Percentiles rank a stretch among this genome's conserved stretches.
Conservation (phyloP, 495 filamentous ascomycete genomes). For the Hamigera avellanea region DNA sequence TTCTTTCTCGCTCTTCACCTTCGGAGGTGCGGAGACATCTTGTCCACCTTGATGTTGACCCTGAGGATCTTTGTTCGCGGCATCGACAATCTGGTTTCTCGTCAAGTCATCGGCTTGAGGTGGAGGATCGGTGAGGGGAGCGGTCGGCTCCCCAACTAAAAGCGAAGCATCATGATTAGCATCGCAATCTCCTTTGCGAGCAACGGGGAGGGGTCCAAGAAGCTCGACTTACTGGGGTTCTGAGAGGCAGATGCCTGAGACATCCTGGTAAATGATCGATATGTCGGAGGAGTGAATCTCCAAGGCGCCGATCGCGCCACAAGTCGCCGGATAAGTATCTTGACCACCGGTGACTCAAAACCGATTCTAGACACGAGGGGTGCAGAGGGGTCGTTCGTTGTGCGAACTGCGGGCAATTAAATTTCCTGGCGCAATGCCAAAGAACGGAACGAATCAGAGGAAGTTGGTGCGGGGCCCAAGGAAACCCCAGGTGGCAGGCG, state of each 20-base stretch:
- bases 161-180: conserved; percentile 3
- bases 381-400: conserved; percentile 3
- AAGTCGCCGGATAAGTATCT: conserved; percentile 38
- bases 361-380: neutral
- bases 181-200: neutral
- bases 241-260: conserved; percentile 45
- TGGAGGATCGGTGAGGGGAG: conserved; percentile 33
- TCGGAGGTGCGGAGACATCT: conserved; percentile 32
- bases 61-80: conserved; percentile 23
- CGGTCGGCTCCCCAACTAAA: conserved; percentile 42
- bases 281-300: conserved; percentile 31
- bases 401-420: conserved; percentile 20
- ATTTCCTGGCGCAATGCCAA: conserved; percentile 15
- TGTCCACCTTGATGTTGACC: conserved; percentile 30
- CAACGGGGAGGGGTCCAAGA: conserved; percentile 1
- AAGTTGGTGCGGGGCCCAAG: conserved; percentile 10
- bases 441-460: conserved; percentile 19
- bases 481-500: conserved; percentile 3
- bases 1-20: conserved; percentile 52
- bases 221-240: conserved; percentile 36
- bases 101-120: conserved; percentile 37
- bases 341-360: conserved; percentile 12
- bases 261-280: conserved; percentile 43
- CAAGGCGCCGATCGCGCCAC: conserved; percentile 39
- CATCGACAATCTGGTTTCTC: conserved; percentile 32